A percentile compares a stretch with the other conserved stretches of the same genome.
Conservation (phyloP, 2,329 filamentous ascomycete species). For the Lecanicillium sp. region DNA sequence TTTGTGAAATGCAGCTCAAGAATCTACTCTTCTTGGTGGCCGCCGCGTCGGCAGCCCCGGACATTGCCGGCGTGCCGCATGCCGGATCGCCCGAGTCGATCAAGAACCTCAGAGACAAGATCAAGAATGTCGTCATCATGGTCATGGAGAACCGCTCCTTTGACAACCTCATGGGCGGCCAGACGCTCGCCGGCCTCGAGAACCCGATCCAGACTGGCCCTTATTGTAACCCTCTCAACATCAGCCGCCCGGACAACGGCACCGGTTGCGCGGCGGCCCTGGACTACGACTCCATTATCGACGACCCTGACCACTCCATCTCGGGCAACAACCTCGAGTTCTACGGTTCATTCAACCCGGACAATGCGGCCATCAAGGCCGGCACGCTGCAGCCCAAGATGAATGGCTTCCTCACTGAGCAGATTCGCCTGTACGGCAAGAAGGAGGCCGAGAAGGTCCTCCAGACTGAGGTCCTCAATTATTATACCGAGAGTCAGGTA, state of each 20-base stretch:
- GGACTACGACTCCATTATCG: conserved; percentile 34
- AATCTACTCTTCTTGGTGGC: not conserved
- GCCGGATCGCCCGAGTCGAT: conserved; percentile 17
- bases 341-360: conserved; percentile 33
- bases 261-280: conserved; percentile 26
- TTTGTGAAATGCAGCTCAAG: conserved; percentile 10
- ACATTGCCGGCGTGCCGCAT: not conserved
- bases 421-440: conserved; percentile 29
- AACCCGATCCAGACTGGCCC: conserved; percentile 37
- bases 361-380: conserved; percentile 29
- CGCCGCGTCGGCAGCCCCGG: not conserved
- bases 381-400: conserved; percentile 26
- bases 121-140: conserved; percentile 43
- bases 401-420: conserved; percentile 36
- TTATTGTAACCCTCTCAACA: conserved; percentile 35
- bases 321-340: conserved; percentile 39
- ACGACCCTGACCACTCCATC: conserved; percentile 37
- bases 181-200: conserved; percentile 31
- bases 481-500: conserved; percentile 37
- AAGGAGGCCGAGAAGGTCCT: conserved; percentile 28
- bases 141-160: conserved; percentile 41
- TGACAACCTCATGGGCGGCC: conserved; percentile 38
- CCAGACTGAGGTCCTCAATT: conserved; percentile 35
- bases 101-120: conserved; percentile 28
- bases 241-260: conserved; percentile 20